Conservation (phyloP, 495 filamentous ascomycete genomes). For the Jackrogersella minutella region DNA sequence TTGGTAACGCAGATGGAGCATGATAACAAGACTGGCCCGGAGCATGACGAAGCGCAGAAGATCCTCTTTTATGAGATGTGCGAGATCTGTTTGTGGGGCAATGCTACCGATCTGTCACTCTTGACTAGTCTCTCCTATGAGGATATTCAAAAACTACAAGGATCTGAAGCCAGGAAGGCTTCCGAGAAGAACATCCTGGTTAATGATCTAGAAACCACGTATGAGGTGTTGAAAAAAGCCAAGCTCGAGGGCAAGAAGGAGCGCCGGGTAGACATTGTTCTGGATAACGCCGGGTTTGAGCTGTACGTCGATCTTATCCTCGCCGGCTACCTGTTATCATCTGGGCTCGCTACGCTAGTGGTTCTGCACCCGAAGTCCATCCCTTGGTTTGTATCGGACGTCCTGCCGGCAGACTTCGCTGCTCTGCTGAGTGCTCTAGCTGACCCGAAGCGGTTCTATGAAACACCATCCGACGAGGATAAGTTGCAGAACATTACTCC, state of each 20-base stretch:
- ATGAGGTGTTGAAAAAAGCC: constrained; percentile 70
- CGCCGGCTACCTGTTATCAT: constrained; percentile 83
- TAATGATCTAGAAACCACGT: constrained; percentile 81
- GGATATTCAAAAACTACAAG: constrained; percentile 95
- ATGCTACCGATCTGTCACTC: constrained; percentile 93
- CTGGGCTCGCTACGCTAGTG: constrained; percentile 82
- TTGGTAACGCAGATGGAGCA: constrained; percentile 64
- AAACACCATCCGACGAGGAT: constrained; percentile 72
- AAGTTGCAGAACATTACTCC: constrained; percentile 61
- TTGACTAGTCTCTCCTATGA: constrained; percentile 90
- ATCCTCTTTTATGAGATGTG: constrained; percentile 91
- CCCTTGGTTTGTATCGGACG: constrained; percentile 98
- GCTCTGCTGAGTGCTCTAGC: constrained; percentile 80
- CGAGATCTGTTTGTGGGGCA: constrained; percentile 97
- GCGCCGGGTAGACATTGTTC: constrained; percentile 85
- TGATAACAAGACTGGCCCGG: constrained; percentile 54
- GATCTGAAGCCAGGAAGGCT: constrained; percentile 80
- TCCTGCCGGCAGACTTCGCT: constrained; percentile 82
- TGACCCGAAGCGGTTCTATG: constrained; percentile 77
- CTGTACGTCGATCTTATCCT: constrained; percentile 93
- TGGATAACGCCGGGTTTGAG: constrained; percentile 97
- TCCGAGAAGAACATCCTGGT: constrained; percentile 88
- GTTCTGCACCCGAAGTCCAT: constrained; percentile 94
- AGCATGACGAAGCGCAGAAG: constrained; percentile 71
- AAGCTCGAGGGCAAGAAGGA: constrained; percentile 64